Percentiles rank a stretch among this genome's conserved stretches.
Evolutionary conservation across 345 rosid species (phyloP).

Genomic region (Eucalyptus curtisii): DNA sequence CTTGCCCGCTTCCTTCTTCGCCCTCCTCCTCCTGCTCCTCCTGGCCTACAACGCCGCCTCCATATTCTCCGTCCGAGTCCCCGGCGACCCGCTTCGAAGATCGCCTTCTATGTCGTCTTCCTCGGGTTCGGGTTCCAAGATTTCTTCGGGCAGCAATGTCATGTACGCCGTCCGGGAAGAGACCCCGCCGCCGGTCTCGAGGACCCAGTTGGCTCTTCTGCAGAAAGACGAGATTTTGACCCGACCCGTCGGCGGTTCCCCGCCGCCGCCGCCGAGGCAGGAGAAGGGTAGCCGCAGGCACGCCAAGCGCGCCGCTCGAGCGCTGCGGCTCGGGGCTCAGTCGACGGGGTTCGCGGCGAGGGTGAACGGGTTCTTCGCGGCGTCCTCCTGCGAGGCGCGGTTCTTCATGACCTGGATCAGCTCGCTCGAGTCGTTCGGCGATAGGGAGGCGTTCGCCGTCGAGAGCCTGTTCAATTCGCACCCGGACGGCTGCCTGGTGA

Average conservation of each 20-base stretch:
- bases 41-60: conserved; percentile 55
- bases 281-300: not conserved
- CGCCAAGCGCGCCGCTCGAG: not conserved
- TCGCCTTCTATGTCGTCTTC: conserved; percentile 4
- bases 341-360: conserved; percentile 27
- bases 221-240: conserved; percentile 1
- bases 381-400: conserved; percentile 29
- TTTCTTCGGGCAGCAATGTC: not conserved
- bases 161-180: conserved; percentile 47
- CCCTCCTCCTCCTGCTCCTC: conserved; percentile 50
- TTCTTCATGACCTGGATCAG: conserved; percentile 98
- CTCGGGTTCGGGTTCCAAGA: not conserved
- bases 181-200: conserved; percentile 9
- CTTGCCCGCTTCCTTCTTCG: conserved; percentile 53
- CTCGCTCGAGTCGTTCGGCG: conserved; percentile 43
- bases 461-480: conserved; percentile 65
- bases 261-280: not conserved
- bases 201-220: conserved; percentile 18
- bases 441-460: conserved; percentile 39
- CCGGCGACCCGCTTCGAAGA: conserved; percentile 23
- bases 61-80: conserved; percentile 47
- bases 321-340: conserved; percentile 5
- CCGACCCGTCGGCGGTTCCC: conserved; percentile 2
- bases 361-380: conserved; percentile 31
- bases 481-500: conserved; percentile 51